Conservation (phyloP, 495 filamentous ascomycete species). For the Penicillium pancosmium region DNA sequence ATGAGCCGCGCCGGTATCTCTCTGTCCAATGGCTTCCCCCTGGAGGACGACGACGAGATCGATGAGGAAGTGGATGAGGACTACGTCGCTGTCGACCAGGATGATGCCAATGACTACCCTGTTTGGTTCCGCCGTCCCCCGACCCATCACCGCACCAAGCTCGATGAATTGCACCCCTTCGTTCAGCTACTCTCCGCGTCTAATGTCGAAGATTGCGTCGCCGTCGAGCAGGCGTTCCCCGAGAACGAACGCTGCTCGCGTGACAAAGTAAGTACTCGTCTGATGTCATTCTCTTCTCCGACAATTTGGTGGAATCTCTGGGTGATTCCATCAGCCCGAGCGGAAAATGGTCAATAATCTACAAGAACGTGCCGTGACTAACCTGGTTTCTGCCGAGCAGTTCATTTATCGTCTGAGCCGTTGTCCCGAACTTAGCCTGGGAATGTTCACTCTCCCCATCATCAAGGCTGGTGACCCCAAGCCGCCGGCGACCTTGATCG, state of each 20-base stretch:
- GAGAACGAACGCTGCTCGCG: conserved; percentile 69
- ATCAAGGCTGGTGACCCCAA: conserved; percentile 47
- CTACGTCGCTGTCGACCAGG: conserved; percentile 47
- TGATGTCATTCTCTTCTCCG: no score
- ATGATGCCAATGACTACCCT: conserved; percentile 46
- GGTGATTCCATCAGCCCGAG: no score
- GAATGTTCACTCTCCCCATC: conserved; percentile 68
- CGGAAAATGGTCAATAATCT: conserved; percentile 12
- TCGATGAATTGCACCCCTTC: conserved; percentile 65
- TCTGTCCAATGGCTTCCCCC: conserved; percentile 39
- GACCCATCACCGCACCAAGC: conserved; percentile 42
- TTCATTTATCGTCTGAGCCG: conserved; percentile 77
- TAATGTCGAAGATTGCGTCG: conserved; percentile 75
- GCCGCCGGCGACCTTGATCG: conserved; percentile 64
- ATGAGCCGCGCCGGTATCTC: conserved; percentile 35
- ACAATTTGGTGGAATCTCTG: no score
- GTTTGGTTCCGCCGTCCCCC: conserved; percentile 49
- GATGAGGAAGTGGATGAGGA: conserved; percentile 48
- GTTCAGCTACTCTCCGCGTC: conserved; percentile 70
- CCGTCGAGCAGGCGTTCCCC: conserved; percentile 77
- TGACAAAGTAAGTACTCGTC: conserved; percentile 67
- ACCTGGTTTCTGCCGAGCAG: conserved; percentile 45
- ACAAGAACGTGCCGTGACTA: conserved; percentile 5
- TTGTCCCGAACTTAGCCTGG: conserved; percentile 79
- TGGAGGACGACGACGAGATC: conserved; percentile 44